Percentiles rank a stretch among this genome's conserved stretches.
Evolutionary conservation across 2,329 filamentous ascomycete species (phyloP).

Genomic region (Verticillium klebahnii): DNA sequence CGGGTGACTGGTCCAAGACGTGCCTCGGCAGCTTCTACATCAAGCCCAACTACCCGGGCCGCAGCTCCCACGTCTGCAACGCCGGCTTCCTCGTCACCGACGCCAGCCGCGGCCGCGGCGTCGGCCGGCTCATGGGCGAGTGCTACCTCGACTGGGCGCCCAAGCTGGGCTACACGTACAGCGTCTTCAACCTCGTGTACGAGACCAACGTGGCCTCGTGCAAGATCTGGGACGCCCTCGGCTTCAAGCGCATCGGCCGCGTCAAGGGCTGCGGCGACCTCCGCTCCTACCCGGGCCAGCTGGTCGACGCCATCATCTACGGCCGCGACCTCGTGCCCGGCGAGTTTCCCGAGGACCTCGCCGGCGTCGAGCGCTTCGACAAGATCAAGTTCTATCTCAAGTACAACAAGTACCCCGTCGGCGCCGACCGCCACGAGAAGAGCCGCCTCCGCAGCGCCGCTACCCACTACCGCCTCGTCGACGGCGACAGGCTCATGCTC

Average conservation of each 20-base stretch:
- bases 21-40: conserved; percentile 91
- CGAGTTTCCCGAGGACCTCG: conserved; percentile 70
- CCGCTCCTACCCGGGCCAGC: conserved; percentile 61
- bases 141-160: conserved; percentile 74
- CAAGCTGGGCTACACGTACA: conserved; percentile 82
- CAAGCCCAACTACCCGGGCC: conserved; percentile 88
- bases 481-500: conserved; percentile 81
- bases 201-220: conserved; percentile 89
- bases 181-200: conserved; percentile 91
- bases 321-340: conserved; percentile 57
- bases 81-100: conserved; percentile 74
- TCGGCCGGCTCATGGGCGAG: conserved; percentile 72
- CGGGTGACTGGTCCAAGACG: conserved; percentile 71
- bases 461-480: conserved; percentile 85
- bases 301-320: conserved; percentile 74
- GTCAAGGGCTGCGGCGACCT: conserved; percentile 70
- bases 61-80: conserved; percentile 89
- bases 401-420: conserved; percentile 86
- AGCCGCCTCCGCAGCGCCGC: conserved; percentile 88
- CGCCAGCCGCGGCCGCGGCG: conserved; percentile 67
- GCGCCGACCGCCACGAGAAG: conserved; percentile 93
- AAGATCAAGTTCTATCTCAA: conserved; percentile 98
- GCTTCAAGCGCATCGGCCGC: conserved; percentile 87
- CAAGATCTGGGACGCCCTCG: conserved; percentile 86
- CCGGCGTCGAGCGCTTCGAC: conserved; percentile 95